Conservation (phyloP, 139 green algal species). For the Micromonas pusilla region DNA sequence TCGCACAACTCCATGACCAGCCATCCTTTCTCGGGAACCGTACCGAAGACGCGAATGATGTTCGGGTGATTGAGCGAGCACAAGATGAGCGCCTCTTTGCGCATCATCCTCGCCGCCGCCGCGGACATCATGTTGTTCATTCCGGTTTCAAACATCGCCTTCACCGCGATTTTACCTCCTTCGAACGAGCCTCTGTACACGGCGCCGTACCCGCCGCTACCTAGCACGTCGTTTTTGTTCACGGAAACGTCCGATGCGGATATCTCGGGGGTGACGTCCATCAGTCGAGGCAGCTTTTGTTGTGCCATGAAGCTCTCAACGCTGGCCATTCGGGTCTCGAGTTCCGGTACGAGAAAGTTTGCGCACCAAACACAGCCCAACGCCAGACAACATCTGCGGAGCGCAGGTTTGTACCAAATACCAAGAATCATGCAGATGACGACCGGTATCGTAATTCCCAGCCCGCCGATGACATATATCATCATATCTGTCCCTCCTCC, state of each 20-base stretch:
- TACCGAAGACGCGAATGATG: not conserved
- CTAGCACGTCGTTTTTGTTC: not conserved
- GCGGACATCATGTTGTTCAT: no score
- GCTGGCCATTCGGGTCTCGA: no score
- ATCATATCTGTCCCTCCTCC: no score
- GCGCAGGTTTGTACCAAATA: no score
- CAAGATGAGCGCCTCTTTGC: no score
- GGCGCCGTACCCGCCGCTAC: not conserved
- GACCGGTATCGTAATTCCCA: no score
- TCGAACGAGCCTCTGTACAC: constrained; percentile 9
- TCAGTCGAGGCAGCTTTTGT: constrained; percentile 3
- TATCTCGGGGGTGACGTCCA: not conserved
- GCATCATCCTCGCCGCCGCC: no score
- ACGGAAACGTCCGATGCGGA: not conserved
- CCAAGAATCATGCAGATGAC: no score
- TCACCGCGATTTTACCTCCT: not conserved
- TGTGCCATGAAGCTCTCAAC: not conserved
- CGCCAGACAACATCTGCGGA: no score
- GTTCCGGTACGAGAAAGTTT: no score
- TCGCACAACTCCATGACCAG: not conserved
- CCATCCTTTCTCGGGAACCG: not conserved
- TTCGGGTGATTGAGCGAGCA: not conserved
- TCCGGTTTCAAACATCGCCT: not conserved
- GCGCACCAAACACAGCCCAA: no score
- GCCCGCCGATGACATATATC: no score